phyloP scores from a whole-genome alignment of 2,329 filamentous ascomycete species.

The Fusarium burgessii region DNA sequence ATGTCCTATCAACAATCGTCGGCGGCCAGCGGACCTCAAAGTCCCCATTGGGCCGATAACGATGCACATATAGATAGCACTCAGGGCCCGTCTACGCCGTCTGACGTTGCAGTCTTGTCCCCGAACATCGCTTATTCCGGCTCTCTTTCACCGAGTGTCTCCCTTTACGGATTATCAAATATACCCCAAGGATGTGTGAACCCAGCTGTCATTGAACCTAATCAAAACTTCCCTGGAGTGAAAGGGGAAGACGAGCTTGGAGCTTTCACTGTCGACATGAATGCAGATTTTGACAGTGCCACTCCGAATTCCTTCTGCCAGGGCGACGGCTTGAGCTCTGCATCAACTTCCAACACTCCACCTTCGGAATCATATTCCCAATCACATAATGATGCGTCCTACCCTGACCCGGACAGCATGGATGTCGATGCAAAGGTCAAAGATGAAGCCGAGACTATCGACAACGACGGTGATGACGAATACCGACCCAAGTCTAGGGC shows the following conservation, averaged over 20 bases:
- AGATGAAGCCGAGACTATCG: background rate
- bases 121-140: slow-evolving; percentile 20
- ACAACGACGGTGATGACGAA: slow-evolving; percentile 6
- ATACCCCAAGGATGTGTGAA: slow-evolving; percentile 29
- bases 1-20: slow-evolving; percentile 35
- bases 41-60: slow-evolving; percentile 32
- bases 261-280: slow-evolving; percentile 12
- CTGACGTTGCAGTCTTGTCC: slow-evolving; percentile 24
- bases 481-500: slow-evolving; percentile 10
- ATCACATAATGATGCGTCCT: background rate
- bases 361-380: slow-evolving; percentile 1
- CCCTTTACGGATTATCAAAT: slow-evolving; percentile 26
- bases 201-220: slow-evolving; percentile 29
- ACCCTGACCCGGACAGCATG: slow-evolving; percentile 26
- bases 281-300: background rate
- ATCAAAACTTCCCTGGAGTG: slow-evolving; percentile 3
- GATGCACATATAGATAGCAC: slow-evolving; percentile 32
- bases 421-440: slow-evolving; percentile 4
- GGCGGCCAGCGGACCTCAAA: slow-evolving; percentile 31
- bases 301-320: background rate
- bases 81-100: slow-evolving; percentile 36
- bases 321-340: background rate
- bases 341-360: background rate
- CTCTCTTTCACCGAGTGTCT: slow-evolving; percentile 17
- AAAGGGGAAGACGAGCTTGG: background rate